Conservation (phyloP, 805 yeast genomes). For the Teunomyces pallodes region DNA sequence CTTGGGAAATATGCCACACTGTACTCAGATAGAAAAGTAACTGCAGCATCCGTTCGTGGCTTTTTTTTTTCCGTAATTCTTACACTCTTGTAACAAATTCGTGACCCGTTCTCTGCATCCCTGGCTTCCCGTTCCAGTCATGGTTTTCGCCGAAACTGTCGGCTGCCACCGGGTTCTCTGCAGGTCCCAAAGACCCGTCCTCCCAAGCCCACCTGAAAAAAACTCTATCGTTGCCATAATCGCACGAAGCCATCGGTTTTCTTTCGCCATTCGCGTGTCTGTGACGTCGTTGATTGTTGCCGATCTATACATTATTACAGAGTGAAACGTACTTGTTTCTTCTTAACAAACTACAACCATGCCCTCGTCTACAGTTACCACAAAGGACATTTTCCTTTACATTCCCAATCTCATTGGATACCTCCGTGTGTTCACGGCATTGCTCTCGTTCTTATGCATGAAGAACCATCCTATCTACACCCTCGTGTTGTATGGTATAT, state of each 20-base stretch:
- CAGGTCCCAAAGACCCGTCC: neutral
- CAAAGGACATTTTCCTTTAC: slow-evolving; percentile 63
- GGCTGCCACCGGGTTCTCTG: slow-evolving; percentile 3
- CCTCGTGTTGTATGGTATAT: slow-evolving; percentile 72
- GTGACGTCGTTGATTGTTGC: slow-evolving; percentile 1
- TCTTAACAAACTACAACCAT: neutral
- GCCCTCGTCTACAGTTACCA: slow-evolving; percentile 21
- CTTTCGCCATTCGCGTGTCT: slow-evolving; percentile 5
- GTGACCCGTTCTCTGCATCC: too few species aligned
- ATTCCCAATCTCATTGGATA: slow-evolving; percentile 94
- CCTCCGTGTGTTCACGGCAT: slow-evolving; percentile 75
- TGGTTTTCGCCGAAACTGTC: slow-evolving; percentile 2
- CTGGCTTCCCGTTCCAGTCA: neutral
- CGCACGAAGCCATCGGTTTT: neutral
- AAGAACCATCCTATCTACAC: slow-evolving; percentile 78
- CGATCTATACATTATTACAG: neutral
- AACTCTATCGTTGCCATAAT: slow-evolving; percentile 1
- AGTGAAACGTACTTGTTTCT: neutral
- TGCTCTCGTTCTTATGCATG: slow-evolving; percentile 81
- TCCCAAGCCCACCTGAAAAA: neutral
- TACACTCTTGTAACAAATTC: too few species aligned
- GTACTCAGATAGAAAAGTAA: too few species aligned
- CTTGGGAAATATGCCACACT: too few species aligned
- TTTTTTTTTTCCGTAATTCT: too few species aligned
- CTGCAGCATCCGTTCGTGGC: too few species aligned